These are phyloP conservation scores for Didymella sp. DNA, from an alignment of 2,329 filamentous ascomycete genomes.

Conservation along the genomic window DNA sequence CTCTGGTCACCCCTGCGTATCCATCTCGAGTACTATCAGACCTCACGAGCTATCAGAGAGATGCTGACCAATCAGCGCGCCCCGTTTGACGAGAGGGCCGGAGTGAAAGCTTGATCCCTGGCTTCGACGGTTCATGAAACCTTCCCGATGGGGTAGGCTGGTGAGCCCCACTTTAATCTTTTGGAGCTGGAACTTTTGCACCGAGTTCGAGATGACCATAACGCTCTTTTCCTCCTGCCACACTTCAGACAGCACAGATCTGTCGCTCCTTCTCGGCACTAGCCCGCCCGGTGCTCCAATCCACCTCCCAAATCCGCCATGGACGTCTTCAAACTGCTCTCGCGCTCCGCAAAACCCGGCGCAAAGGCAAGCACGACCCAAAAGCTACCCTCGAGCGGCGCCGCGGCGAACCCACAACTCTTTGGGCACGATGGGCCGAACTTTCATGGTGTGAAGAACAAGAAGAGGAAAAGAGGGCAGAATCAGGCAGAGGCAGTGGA, in stretches of 20 bases:
- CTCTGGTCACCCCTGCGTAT: neutral
- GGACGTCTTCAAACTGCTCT: constrained; percentile 77
- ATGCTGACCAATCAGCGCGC: constrained; percentile 1
- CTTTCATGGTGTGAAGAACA: constrained; percentile 26
- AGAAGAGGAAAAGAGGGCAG: constrained; percentile 54
- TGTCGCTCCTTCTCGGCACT: no score
- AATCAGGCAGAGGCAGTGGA: constrained; percentile 19
- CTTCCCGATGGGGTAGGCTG: neutral
- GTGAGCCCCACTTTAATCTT: constrained; percentile 20
- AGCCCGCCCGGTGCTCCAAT: no score
- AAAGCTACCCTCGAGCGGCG: constrained; percentile 70
- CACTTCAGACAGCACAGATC: no score
- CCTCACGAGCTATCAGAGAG: neutral
- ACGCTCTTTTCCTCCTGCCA: no score
- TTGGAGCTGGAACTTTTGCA: constrained; percentile 34
- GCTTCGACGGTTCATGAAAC: neutral
- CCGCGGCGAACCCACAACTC: constrained; percentile 70
- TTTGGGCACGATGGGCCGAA: constrained; percentile 57
- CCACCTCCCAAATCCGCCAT: constrained; percentile 54
- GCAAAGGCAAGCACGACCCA: constrained; percentile 48
- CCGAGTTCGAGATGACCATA: neutral
- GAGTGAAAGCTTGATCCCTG: neutral
- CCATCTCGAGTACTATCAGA: neutral
- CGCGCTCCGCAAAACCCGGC: constrained; percentile 68
- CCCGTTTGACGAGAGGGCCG: neutral